These are phyloP conservation scores for Globisporangium carolinianum DNA, from an alignment of 352 stramenopile genomes.

Conservation along the genomic window DNA sequence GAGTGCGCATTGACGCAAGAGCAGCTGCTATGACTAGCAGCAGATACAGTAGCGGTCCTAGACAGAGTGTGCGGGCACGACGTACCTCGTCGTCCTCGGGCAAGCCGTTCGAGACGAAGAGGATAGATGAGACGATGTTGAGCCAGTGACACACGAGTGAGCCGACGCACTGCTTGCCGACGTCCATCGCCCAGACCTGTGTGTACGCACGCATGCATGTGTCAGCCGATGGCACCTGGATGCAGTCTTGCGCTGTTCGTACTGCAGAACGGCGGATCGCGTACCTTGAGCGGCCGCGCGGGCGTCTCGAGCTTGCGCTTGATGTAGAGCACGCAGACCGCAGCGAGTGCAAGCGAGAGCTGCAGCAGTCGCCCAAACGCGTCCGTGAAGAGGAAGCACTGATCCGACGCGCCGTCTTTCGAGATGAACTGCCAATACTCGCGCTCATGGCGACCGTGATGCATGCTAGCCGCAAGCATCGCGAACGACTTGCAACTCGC, in stretches of 20 bases:
- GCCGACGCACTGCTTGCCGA: conserved; percentile 62
- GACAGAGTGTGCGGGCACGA: background rate
- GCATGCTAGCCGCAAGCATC: background rate
- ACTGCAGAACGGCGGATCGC: background rate
- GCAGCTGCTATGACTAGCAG: background rate
- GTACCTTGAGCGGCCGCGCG: conserved; percentile 48
- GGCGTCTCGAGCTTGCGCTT: conserved; percentile 74
- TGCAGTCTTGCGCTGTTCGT: too few relatives aligned
- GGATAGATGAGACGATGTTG: conserved; percentile 55
- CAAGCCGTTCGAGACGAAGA: conserved; percentile 36
- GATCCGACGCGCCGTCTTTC: conserved; percentile 21
- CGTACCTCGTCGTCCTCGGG: conserved; percentile 47
- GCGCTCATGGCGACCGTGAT: background rate
- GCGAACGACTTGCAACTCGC: too few relatives aligned
- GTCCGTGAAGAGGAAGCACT: conserved; percentile 69
- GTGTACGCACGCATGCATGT: too few relatives aligned
- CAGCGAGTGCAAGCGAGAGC: conserved; percentile 36
- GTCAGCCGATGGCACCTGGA: too few relatives aligned
- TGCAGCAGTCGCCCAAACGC: conserved; percentile 53
- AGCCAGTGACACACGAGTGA: conserved; percentile 52
- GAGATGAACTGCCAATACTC: conserved; percentile 15
- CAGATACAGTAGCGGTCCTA: too few relatives aligned
- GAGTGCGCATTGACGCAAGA: background rate
- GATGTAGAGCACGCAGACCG: conserved; percentile 62
- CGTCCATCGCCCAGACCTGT: conserved; percentile 61